Base-by-base conservation (phyloP, 345 rosid species). In the Arabidopsis suecica region DNA sequence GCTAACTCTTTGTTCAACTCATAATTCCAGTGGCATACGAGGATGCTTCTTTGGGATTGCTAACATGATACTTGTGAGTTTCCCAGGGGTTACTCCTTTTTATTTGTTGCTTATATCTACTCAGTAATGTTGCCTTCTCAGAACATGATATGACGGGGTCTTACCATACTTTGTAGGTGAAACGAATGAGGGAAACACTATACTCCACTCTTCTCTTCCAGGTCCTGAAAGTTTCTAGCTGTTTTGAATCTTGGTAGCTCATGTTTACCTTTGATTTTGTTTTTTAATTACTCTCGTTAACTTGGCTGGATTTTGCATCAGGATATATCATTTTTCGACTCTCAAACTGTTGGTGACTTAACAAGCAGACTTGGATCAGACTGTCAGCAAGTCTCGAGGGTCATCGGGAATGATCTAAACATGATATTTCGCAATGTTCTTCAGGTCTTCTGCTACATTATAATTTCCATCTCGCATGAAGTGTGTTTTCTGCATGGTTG, bases 361-460 rank as follows among this genome's bases (percentile, higher is more conserved):
- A 94, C 97, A 36, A 94, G 97, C 80, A 88, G 98, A 85, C 98
- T 94, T 56, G 98, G 97, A 45, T 93, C 98, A 28, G 98, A 94
- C 69, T 91, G 97, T 77, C 98, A 94, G 85, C 98, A 94, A 86
- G 96, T 94, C 63, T 94, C 98, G 13, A 88, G 95, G 57, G 93
- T 94, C 69, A 91, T 94, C 61, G 96, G 96, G 55, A 90, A 86
- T 77, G 98, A 94, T 83, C 90, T 94, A 75, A 94, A 94, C 82
- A 72, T 90, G 80, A 91, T 94, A 76, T 69, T 86, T 38, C 90
- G 97, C 79, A 91, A 91, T 81, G 84, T 84, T 81, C 86, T 94
- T 60, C 98, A 94, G 98, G 98, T 94, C 82, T 59, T 68, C 57
- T 55, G 14, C 69, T 59, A 65, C 33, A 47, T 6, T 38, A 68